A percentile compares a stretch with the other conserved stretches of the same genome.
These are phyloP conservation scores for Nigrospora oryzae DNA, from an alignment of 2,329 filamentous ascomycete species.

Conservation along the genomic window DNA sequence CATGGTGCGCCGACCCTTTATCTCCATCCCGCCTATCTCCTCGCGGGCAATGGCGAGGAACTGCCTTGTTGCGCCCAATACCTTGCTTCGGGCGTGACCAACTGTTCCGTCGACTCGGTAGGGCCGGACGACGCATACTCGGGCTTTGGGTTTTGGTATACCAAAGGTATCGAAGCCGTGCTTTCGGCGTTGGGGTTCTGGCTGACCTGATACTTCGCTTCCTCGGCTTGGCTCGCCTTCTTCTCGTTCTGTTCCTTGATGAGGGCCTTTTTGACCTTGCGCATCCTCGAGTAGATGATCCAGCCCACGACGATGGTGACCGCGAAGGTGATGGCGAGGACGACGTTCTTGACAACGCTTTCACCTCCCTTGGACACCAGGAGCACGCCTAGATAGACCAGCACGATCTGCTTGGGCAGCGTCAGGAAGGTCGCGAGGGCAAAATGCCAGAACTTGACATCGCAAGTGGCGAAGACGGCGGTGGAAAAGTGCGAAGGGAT, in stretches of 20 bases:
- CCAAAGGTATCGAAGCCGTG: background rate
- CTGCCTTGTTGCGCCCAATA: background rate
- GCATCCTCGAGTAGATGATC: constrained; percentile 28
- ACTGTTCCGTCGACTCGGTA: background rate
- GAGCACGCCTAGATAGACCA: constrained; percentile 31
- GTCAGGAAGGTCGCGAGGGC: constrained; percentile 29
- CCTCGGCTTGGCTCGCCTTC: background rate
- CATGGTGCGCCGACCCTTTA: background rate
- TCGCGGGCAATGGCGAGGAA: background rate
- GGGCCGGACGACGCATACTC: background rate
- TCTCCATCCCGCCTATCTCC: background rate
- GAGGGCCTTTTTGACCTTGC: constrained; percentile 21
- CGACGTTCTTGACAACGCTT: constrained; percentile 21
- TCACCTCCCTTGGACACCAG: constrained; percentile 17
- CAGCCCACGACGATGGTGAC: constrained; percentile 25
- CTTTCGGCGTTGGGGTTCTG: background rate
- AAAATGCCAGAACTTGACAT: constrained; percentile 31
- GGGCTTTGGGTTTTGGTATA: constrained; percentile 1
- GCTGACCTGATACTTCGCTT: background rate
- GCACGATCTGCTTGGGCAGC: constrained; percentile 30
- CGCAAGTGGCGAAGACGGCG: constrained; percentile 32
- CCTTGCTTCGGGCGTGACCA: background rate
- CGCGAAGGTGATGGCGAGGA: constrained; percentile 22
- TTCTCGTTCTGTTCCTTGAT: constrained; percentile 19
- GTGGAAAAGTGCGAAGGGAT: constrained; percentile 32